Evolutionary conservation across 2,329 filamentous ascomycete genomes (phyloP).

Genomic region (Penicillium sp.): DNA sequence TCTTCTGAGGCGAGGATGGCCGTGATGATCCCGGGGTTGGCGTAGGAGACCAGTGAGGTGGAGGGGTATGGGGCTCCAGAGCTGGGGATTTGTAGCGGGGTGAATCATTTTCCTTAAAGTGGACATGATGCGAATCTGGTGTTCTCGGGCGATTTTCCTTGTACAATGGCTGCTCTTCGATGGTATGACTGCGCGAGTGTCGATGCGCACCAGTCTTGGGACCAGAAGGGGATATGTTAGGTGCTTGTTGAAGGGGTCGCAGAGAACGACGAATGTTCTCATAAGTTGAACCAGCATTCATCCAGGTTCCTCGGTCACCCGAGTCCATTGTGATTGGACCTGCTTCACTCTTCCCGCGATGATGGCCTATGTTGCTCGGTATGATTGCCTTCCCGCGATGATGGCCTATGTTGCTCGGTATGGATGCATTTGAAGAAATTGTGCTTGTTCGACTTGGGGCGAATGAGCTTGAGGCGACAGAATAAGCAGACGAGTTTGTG

Average conservation of each 20-base stretch:
- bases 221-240: slow-evolving; percentile 45
- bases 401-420: slow-evolving; percentile 50
- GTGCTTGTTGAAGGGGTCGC: slow-evolving; percentile 64
- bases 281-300: slow-evolving; percentile 60
- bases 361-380: slow-evolving; percentile 51
- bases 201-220: slow-evolving; percentile 31
- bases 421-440: slow-evolving; percentile 66
- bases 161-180: slow-evolving; percentile 49
- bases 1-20: slow-evolving; percentile 25
- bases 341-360: slow-evolving; percentile 70
- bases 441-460: slow-evolving; percentile 60
- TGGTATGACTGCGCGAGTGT: slow-evolving; percentile 56
- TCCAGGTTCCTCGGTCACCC: slow-evolving; percentile 16
- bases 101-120: slow-evolving; percentile 28
- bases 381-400: slow-evolving; percentile 67
- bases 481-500: slow-evolving; percentile 50
- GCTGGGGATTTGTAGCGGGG: slow-evolving; percentile 19
- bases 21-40: slow-evolving; percentile 26
- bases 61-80: slow-evolving; percentile 22
- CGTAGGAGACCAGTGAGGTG: slow-evolving; percentile 21
- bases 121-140: slow-evolving; percentile 27
- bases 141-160: slow-evolving; percentile 32
- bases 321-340: slow-evolving; percentile 31
- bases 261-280: slow-evolving; percentile 69
- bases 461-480: slow-evolving; percentile 45